Evolutionary conservation across 1,284 basidiomycete genomes (phyloP), one percentile per base, ranked within the genome.

Genomic region (Ganoderma resinaceum): DNA sequence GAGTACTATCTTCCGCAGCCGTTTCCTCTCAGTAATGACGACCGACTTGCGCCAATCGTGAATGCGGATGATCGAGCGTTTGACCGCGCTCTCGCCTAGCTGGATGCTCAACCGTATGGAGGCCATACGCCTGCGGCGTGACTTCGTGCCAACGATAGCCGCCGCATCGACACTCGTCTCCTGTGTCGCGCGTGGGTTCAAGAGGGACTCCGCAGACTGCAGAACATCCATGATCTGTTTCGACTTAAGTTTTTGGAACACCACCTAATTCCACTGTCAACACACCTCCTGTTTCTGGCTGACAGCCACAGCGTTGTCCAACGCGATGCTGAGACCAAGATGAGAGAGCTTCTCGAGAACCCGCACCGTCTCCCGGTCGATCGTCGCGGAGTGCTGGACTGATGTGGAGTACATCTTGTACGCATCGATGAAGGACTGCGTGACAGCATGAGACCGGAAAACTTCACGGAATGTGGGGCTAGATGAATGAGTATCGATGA

Each of bases 21-120:
- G 83, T 79, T 94, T 93, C 70, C 81, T 81, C 79, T 95, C 93
- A 0, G 91, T 89, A 3, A 79, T 77, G 62, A 87, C 82, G 31
- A 94, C 89, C 3, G 85, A 88, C 71, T 86, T 85, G 55, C 91
- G 83, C 93, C 93, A 95, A 63, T 92, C 89, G 23, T 85, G 82
- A 73, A 92, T 88, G 62, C 88, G 84, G 11, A 80, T 76, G 37
- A 89, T 86, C 0, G 87, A 87, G 73, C 91, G 90, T 65, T 87
- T 84, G 0, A 91, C 82, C 0, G 87, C 83, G 57, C 87, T 83
- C 72, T 91, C 90, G 5, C 88, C 87, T 20, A 89, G 82, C 68
- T 90, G 89, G 62, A 89, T 80, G 70, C 87, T 91, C 62, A 89
- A 84, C 37, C 87, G 78, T 6, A 86, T 83, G 3, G 88, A 88